A percentile compares a stretch with the other conserved stretches of the same genome.
Conservation (phyloP, 2,329 filamentous ascomycete species). For the Trichoderma aggressivum region DNA sequence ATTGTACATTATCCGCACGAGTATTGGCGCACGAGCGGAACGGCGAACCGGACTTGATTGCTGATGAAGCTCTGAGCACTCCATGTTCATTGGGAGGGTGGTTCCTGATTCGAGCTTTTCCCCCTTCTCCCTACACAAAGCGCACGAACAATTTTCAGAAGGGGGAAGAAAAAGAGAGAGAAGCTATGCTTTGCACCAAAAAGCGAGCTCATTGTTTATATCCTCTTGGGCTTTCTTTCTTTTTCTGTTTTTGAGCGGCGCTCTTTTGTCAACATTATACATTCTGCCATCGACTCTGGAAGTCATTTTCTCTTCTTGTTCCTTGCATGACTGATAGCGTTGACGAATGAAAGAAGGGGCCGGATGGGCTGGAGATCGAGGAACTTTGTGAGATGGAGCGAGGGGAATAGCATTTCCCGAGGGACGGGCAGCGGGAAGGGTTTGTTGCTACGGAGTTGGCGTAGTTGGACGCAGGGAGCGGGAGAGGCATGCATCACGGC, state of each 20-base stretch:
- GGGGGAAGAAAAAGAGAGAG: constrained; percentile 6
- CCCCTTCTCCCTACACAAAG: constrained; percentile 15
- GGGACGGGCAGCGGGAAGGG: neutral
- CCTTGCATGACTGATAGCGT: constrained; percentile 29
- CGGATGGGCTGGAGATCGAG: neutral
- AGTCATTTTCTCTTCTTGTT: constrained; percentile 31
- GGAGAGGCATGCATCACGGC: constrained; percentile 22
- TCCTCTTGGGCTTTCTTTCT: constrained; percentile 19
- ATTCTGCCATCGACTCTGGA: constrained; percentile 30
- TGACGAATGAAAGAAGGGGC: constrained; percentile 27
- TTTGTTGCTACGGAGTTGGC: constrained; percentile 13
- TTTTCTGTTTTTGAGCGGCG: constrained; percentile 23
- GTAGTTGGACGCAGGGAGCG: constrained; percentile 10
- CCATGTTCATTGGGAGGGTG: constrained; percentile 20
- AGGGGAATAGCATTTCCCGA: constrained; percentile 1
- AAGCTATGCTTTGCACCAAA: constrained; percentile 15
- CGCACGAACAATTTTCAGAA: constrained; percentile 22
- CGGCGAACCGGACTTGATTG: constrained; percentile 33
- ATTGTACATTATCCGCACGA: constrained; percentile 43
- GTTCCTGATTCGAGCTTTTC: constrained; percentile 11
- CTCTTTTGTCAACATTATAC: constrained; percentile 28
- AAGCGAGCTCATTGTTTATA: constrained; percentile 20
- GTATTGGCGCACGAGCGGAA: constrained; percentile 37
- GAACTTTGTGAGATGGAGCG: neutral
- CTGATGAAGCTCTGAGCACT: constrained; percentile 29